Percentiles rank a stretch among this genome's conserved stretches.
These are phyloP conservation scores for Cryptosporidium viatorum DNA, from an alignment of 169 alveolate genomes.

Conservation along the genomic window DNA sequence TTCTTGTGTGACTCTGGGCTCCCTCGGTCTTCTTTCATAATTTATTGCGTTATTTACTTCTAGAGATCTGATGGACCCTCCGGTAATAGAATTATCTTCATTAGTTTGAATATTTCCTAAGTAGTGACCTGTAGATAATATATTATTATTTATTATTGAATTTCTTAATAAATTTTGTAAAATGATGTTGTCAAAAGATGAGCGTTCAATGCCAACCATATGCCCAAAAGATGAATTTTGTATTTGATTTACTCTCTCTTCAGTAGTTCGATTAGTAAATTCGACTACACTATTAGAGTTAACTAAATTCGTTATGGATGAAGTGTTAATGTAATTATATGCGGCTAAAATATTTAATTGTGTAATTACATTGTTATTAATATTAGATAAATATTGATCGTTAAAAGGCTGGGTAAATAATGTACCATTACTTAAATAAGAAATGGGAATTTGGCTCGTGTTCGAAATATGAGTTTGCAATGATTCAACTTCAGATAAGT, in stretches of 20 bases:
- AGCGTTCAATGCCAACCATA: background rate
- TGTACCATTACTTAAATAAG: background rate
- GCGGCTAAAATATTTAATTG: constrained; percentile 64
- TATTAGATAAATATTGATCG: constrained; percentile 38
- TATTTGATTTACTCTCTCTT: background rate
- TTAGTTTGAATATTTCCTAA: constrained; percentile 12
- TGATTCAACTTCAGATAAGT: background rate
- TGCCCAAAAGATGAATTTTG: constrained; percentile 2
- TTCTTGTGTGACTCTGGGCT: constrained; percentile 66
- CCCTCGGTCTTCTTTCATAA: constrained; percentile 67
- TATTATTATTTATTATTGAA: background rate
- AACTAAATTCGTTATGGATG: background rate
- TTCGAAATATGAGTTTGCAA: constrained; percentile 11
- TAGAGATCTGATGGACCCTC: background rate
- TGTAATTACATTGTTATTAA: constrained; percentile 33
- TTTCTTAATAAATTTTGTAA: constrained; percentile 16
- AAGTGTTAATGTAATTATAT: constrained; percentile 23
- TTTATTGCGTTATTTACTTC: background rate
- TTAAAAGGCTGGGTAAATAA: background rate
- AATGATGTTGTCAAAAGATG: constrained; percentile 2
- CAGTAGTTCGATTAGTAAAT: background rate
- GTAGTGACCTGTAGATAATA: background rate
- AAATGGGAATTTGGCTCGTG: constrained; percentile 4
- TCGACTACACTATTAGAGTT: background rate
- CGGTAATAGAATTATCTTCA: background rate